Evolutionary conservation across 805 yeast species (phyloP).

Genomic region (Pichia gijzeniarum): DNA sequence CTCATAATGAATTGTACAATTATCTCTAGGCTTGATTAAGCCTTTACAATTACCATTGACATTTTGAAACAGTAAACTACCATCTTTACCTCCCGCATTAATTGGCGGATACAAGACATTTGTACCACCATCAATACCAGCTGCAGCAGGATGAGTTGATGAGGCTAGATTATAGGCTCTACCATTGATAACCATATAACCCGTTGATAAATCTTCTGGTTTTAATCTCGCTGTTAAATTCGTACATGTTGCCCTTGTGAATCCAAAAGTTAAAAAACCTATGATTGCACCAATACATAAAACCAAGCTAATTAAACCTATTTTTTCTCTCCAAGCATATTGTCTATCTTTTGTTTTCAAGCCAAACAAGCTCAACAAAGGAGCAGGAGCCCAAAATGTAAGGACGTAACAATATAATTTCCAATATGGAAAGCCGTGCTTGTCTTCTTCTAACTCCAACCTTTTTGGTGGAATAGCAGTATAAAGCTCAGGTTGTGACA

Average conservation of each 20-base stretch:
- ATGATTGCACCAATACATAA: slow-evolving; percentile 66
- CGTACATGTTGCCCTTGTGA: slow-evolving; percentile 76
- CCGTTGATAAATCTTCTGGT: slow-evolving; percentile 51
- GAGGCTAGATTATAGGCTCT: slow-evolving; percentile 64
- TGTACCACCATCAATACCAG: slow-evolving; percentile 65
- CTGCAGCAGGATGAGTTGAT: slow-evolving; percentile 74
- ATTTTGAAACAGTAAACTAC: slow-evolving; percentile 78
- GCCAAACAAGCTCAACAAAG: slow-evolving; percentile 65
- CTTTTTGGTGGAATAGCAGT: slow-evolving; percentile 21
- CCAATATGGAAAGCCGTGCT: slow-evolving; percentile 49
- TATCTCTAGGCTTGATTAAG: slow-evolving; percentile 60
- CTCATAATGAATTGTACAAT: slow-evolving; percentile 65
- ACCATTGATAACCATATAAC: slow-evolving; percentile 74
- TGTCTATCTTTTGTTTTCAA: slow-evolving; percentile 75
- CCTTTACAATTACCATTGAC: slow-evolving; percentile 87
- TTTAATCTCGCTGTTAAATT: slow-evolving; percentile 42
- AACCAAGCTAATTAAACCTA: slow-evolving; percentile 75
- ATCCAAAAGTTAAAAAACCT: slow-evolving; percentile 86
- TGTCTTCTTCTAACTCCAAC: slow-evolving; percentile 19
- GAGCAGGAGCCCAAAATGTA: slow-evolving; percentile 91
- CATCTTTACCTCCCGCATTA: slow-evolving; percentile 85
- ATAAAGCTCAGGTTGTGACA: slow-evolving; percentile 14
- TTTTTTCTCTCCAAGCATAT: slow-evolving; percentile 96
- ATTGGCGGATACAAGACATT: slow-evolving; percentile 79
- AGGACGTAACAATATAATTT: slow-evolving; percentile 67